Evolutionary conservation across 352 stramenopile species (phyloP).

Genomic region (Pythium brachiatum): DNA sequence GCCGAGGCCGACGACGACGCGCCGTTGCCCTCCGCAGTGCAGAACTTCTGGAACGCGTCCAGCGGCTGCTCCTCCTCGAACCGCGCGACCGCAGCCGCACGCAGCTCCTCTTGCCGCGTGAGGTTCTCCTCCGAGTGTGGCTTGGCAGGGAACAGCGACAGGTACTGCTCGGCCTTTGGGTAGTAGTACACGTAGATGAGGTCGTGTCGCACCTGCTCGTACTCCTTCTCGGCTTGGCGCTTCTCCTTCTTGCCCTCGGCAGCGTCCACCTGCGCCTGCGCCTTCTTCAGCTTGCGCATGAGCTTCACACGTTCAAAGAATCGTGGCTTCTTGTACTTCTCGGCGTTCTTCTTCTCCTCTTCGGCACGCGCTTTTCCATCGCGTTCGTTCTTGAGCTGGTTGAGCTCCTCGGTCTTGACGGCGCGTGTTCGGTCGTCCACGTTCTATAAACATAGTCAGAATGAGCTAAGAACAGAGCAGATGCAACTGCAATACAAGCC

Average conservation of each 20-base stretch:
- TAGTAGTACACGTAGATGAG: constrained; percentile 87
- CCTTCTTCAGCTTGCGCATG: constrained; percentile 75
- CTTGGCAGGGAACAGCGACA: constrained; percentile 62
- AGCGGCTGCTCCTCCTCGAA: constrained; percentile 57
- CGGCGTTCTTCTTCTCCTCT: constrained; percentile 63
- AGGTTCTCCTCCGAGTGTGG: constrained; percentile 51
- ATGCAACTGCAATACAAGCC: too few species aligned
- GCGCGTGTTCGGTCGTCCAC: constrained; percentile 23
- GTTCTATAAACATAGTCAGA: constrained; percentile 10
- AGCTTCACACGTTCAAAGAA: constrained; percentile 86
- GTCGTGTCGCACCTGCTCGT: constrained; percentile 50
- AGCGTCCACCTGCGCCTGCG: constrained; percentile 41
- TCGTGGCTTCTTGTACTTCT: constrained; percentile 84
- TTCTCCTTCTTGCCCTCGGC: constrained; percentile 40
- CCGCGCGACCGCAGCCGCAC: constrained; percentile 36
- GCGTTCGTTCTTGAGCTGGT: constrained; percentile 28
- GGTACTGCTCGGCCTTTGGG: constrained; percentile 64
- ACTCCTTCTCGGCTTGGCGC: constrained; percentile 33
- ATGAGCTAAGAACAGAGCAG: too few species aligned
- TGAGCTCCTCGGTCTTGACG: constrained; percentile 43
- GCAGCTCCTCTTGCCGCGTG: constrained; percentile 48
- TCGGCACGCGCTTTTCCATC: constrained; percentile 24
- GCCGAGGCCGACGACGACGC: constrained; percentile 22
- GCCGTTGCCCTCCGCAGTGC: constrained; percentile 48
- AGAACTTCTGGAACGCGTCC: constrained; percentile 75